Conservation (phyloP, 805 yeast species). For the Lachancea thermotolerans region DNA sequence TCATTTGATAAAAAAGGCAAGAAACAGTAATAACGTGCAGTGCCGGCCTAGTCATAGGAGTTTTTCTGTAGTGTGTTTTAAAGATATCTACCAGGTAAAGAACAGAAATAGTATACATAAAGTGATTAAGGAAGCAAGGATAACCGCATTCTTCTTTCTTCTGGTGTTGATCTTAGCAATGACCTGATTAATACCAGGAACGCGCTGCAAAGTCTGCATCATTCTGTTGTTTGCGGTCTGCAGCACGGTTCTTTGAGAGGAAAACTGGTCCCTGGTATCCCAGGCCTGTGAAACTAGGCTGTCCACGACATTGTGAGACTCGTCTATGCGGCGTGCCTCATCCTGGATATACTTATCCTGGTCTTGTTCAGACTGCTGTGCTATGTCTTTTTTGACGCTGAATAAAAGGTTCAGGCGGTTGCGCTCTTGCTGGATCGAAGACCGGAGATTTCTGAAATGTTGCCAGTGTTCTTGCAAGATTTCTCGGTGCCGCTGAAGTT, state of each 20-base stretch:
- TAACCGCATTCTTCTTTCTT: slow-evolving; percentile 78
- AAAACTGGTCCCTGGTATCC: slow-evolving; percentile 80
- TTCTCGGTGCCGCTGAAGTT: slow-evolving; percentile 76
- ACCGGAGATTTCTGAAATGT: slow-evolving; percentile 53
- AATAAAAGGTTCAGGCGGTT: slow-evolving; percentile 66
- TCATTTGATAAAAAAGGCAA: slow-evolving; percentile 2
- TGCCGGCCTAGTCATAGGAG: too few species aligned
- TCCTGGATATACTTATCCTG: slow-evolving; percentile 72
- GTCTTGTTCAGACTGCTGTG: slow-evolving; percentile 46
- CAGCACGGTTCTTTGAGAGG: slow-evolving; percentile 61
- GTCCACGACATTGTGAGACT: slow-evolving; percentile 71
- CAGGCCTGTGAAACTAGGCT: slow-evolving; percentile 75
- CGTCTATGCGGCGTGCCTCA: slow-evolving; percentile 68
- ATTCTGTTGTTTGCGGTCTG: slow-evolving; percentile 58
- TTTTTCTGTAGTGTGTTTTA: too few species aligned
- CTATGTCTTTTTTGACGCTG: slow-evolving; percentile 74
- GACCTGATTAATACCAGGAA: slow-evolving; percentile 79
- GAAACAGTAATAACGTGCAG: not conserved
- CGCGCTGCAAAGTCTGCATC: slow-evolving; percentile 50
- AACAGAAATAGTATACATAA: slow-evolving; percentile 65
- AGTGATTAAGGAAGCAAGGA: slow-evolving; percentile 69
- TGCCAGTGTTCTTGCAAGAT: slow-evolving; percentile 60
- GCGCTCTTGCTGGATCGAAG: slow-evolving; percentile 63
- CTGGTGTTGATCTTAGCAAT: slow-evolving; percentile 80
- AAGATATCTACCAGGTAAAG: slow-evolving; percentile 36